Conservation (phyloP, 345 rosid species). For the Hibiscus syriacus region DNA sequence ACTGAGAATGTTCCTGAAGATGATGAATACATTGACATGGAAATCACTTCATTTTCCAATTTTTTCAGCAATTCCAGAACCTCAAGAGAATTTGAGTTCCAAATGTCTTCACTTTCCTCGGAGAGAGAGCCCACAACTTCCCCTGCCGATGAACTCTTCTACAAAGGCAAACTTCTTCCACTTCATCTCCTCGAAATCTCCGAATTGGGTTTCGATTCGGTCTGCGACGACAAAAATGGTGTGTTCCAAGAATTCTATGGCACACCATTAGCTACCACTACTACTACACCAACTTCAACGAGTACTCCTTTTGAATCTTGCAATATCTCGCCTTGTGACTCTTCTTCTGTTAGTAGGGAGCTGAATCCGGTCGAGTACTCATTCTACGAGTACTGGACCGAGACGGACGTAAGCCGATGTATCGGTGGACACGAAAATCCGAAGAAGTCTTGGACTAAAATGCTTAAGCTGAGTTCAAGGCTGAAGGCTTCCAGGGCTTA, state of each 20-base stretch:
- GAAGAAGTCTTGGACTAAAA: slow-evolving; percentile 63
- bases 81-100: slow-evolving; percentile 82
- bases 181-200: slow-evolving; percentile 59
- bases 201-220: neutral
- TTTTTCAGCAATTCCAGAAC: slow-evolving; percentile 30
- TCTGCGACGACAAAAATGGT: neutral
- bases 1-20: slow-evolving; percentile 42
- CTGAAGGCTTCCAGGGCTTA: slow-evolving; percentile 69
- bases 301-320: slow-evolving; percentile 86
- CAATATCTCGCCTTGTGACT: slow-evolving; percentile 66
- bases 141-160: slow-evolving; percentile 93
- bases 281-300: slow-evolving; percentile 44
- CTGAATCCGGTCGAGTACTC: slow-evolving; percentile 38
- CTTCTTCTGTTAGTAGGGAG: slow-evolving; percentile 68
- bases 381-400: slow-evolving; percentile 20
- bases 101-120: slow-evolving; percentile 48
- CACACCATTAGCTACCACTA: slow-evolving; percentile 55
- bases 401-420: slow-evolving; percentile 13
- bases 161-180: slow-evolving; percentile 92
- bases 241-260: slow-evolving; percentile 44
- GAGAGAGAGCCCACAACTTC: slow-evolving; percentile 47
- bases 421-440: slow-evolving; percentile 33
- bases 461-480: slow-evolving; percentile 53
- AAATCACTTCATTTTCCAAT: slow-evolving; percentile 53
- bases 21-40: slow-evolving; percentile 88